Conservation (phyloP, 257 asterid species). For the Plantago ovata region DNA sequence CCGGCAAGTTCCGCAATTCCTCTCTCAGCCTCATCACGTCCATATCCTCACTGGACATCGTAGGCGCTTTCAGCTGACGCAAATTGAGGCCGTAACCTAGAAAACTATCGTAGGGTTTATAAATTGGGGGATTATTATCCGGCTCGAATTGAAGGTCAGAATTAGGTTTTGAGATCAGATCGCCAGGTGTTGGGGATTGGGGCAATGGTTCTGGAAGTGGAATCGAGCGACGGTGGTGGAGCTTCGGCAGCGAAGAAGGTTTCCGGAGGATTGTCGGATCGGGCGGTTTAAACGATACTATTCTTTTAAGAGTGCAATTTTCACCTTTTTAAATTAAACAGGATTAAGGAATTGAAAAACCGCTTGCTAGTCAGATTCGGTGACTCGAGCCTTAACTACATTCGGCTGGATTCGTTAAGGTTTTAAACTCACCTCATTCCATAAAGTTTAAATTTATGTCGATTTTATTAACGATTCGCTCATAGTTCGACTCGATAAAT, state of each 20-base stretch:
- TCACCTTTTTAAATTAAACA: too few species aligned
- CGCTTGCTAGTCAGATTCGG: too few species aligned
- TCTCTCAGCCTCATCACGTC: constrained; percentile 48
- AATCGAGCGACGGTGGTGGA: constrained; percentile 19
- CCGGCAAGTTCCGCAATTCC: constrained; percentile 59
- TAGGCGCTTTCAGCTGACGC: constrained; percentile 31
- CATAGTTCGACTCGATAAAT: too few species aligned
- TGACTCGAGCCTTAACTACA: too few species aligned
- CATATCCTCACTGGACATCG: constrained; percentile 13
- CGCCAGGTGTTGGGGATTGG: constrained; percentile 64
- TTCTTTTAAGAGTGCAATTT: too few species aligned
- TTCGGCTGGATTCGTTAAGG: too few species aligned
- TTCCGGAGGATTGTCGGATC: constrained; percentile 31
- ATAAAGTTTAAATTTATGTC: too few species aligned
- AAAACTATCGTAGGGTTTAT: constrained; percentile 35
- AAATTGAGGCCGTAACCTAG: constrained; percentile 61
- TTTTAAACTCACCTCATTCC: too few species aligned
- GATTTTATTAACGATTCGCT: too few species aligned
- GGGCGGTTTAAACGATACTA: too few species aligned
- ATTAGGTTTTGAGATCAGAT: constrained; percentile 43
- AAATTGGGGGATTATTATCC: constrained; percentile 30
- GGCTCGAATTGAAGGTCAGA: constrained; percentile 52
- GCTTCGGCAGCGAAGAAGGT: constrained; percentile 9
- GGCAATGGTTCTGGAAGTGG: constrained; percentile 36
- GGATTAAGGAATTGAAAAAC: too few species aligned